Evolutionary conservation across 352 stramenopile species (phyloP), one percentile per base, ranked within the genome.

Genomic region (Pythium angustatum): DNA sequence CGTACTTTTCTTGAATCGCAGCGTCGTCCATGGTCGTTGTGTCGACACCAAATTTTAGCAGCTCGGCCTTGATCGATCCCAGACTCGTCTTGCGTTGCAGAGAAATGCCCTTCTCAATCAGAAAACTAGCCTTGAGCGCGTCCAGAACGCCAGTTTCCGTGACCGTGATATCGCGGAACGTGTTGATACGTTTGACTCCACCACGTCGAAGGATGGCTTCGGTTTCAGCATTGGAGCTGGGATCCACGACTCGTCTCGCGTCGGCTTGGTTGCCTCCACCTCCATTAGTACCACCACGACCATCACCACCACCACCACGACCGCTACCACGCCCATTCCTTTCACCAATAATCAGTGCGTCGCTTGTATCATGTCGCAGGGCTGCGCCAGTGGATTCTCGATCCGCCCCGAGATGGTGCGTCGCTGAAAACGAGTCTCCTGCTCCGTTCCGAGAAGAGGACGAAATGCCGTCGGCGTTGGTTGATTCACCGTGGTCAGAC

Each of bases 101-200:
- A 1, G 76, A 88, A 50, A 93, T 91, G 30, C 64, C 67, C 49
- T 90, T 91, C 36, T 90, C 85, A 40, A 88, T 81, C 21, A 93
- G 48, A 52, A 91, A 92, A 12, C 74, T 73, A 0, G 78, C 71
- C 19, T 81, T 80, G 9, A 91, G 60, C 15, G 78, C 73, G 44
- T 89, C 83, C 31, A 91, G 79, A 17, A 88, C 57, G 9, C 59
- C 66, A 0, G 77, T 71, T 41, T 90, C 81, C 4, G 79, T 76
- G 14, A 64, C 24, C 10, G 73, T 81, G 24, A 93, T 62, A 31
- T 88, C 81, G 52, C 87, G 77, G 54, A 93, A 79, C 21, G 73
- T 78, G 55, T 76, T 76, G 12, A 79, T 64, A 2, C 66, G 68
- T 26, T 50, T 64, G 19, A 63, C 27, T 24, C 28, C 55, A n/a